Conservation (phyloP, 768 basidiomycete species). For the Kwoniella dejecticola region DNA sequence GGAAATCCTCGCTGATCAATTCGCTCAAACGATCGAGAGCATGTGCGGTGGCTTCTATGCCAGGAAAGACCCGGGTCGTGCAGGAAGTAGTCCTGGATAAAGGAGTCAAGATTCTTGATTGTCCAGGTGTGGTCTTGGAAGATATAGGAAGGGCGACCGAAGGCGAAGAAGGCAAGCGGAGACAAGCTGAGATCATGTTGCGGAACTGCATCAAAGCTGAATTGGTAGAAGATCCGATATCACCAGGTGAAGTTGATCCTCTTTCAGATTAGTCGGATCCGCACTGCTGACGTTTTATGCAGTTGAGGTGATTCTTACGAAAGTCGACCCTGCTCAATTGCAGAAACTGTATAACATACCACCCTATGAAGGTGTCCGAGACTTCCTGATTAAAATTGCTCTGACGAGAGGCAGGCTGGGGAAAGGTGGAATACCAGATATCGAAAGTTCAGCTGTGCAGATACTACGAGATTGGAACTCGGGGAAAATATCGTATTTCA, state of each 20-base stretch:
- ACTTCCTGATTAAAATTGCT: slow-evolving; percentile 89
- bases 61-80: slow-evolving; percentile 88
- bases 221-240: slow-evolving; percentile 84
- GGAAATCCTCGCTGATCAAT: slow-evolving; percentile 57
- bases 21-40: slow-evolving; percentile 55
- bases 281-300: not conserved
- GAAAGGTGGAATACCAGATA: slow-evolving; percentile 91
- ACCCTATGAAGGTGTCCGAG: slow-evolving; percentile 67
- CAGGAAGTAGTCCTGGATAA: slow-evolving; percentile 91
- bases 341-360: slow-evolving; percentile 85
- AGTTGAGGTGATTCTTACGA: slow-evolving; percentile 84
- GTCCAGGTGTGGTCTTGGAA: slow-evolving; percentile 95
- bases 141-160: slow-evolving; percentile 63
- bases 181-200: slow-evolving; percentile 67
- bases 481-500: slow-evolving; percentile 90
- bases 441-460: slow-evolving; percentile 76
- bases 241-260: slow-evolving; percentile 65
- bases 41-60: slow-evolving; percentile 89
- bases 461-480: slow-evolving; percentile 92
- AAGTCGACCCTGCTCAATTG: slow-evolving; percentile 71
- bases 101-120: slow-evolving; percentile 88
- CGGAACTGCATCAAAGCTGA: slow-evolving; percentile 89
- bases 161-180: slow-evolving; percentile 56
- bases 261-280: not conserved
- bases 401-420: slow-evolving; percentile 77